Evolutionary conservation across 208 protist genomes (phyloP), one percentile per base, ranked within the genome.

Genomic region (Wallacemonas rigidus): DNA sequence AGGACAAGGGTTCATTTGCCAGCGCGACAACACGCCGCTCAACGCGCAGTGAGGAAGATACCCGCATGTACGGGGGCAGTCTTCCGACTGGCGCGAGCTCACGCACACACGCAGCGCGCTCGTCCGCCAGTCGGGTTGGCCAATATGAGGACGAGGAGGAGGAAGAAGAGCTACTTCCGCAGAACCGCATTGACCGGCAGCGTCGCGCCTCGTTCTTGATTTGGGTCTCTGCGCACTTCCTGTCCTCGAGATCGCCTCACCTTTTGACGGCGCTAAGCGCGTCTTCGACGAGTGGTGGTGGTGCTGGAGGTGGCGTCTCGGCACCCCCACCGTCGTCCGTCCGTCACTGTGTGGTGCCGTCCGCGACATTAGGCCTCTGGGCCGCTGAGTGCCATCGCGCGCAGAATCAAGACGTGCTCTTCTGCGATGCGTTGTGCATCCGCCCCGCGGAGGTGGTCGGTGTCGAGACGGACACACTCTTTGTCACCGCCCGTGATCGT

Each of bases 401-500:
- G 7, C 60, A 17, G 41, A 65, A 65, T 17, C 38, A 39, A 8
- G 60, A 65, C 41, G 60, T 51, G 40, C 60, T 65, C n/a, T 26
- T 65, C 8, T 65, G 60, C 57, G 41, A 54, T 12, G 56, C 63
- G n/a, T 15, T 85, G 14, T 85, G 80, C 61, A 56, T 85, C 2
- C 72, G 58, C 38, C 39, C 77, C 8, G 47, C 47, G 35, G 70
- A 82, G 40, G 67, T 85, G 2, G 43, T 45, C n/a, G 58, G 53
- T 40, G 65, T 54, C 9, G 74, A 76, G 43, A 12, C 36, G 44
- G 76, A 79, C 53, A 81, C 76, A 8, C 54, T 79, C 48, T 50
- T 75, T 7, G 12, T 75, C 45, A 79, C 76, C 9, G 58, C 73
- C 39, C 80, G 80, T 7, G 75, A 85, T 26, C 76, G 80, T 1